These are phyloP conservation scores for Aechmea fasciata DNA, from an alignment of 176 grass and related monocot species.

Conservation along the genomic window DNA sequence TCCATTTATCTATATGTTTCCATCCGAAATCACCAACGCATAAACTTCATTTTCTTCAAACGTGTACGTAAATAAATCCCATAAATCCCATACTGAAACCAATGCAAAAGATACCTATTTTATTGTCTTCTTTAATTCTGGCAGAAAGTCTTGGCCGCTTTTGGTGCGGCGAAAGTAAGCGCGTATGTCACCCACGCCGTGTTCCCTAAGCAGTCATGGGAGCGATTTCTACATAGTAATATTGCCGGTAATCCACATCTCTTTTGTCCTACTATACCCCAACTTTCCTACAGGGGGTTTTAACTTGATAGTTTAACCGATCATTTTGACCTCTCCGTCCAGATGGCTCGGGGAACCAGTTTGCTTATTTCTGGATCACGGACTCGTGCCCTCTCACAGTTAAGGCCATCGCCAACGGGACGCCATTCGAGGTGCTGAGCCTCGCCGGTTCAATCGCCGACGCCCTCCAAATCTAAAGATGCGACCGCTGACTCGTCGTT, in stretches of 20 bases:
- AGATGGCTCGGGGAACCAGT: slow-evolving; percentile 49
- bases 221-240: slow-evolving; percentile 72
- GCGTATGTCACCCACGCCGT: slow-evolving; percentile 91
- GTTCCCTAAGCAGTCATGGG: slow-evolving; percentile 77
- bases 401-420: slow-evolving; percentile 43
- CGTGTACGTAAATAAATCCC: background rate
- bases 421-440: slow-evolving; percentile 86
- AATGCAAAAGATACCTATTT: background rate
- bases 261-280: background rate
- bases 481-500: background rate
- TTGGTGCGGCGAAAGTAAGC: slow-evolving; percentile 94
- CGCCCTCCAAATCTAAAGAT: slow-evolving; percentile 66
- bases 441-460: slow-evolving; percentile 69
- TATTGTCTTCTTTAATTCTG: slow-evolving; percentile 11
- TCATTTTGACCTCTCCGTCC: slow-evolving; percentile 15
- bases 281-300: background rate
- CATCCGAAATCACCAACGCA: too few species aligned
- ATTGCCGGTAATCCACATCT: slow-evolving; percentile 34
- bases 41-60: background rate
- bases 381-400: slow-evolving; percentile 83
- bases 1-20: too few species aligned
- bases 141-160: slow-evolving; percentile 88
- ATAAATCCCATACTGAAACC: slow-evolving; percentile 8
- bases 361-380: slow-evolving; percentile 91
- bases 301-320: background rate